Conservation (phyloP, 176 grass and related monocot species). For the Phoenix roebelenii region DNA sequence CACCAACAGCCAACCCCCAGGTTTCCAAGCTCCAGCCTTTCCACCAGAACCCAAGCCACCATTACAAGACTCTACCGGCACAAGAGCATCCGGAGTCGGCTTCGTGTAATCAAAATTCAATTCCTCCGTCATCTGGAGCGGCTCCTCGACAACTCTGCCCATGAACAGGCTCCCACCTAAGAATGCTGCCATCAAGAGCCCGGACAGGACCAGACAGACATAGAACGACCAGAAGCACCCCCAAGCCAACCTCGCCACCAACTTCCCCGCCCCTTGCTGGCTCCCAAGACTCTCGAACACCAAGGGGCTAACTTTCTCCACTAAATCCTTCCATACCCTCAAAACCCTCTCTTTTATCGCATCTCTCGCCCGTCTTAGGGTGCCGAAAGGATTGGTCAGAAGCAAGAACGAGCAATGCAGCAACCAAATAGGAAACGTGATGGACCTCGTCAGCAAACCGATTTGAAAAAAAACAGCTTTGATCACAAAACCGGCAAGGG, state of each 20-base stretch:
- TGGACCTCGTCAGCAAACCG: conserved; percentile 30
- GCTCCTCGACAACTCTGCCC: conserved; percentile 51
- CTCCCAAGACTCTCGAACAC: conserved; percentile 25
- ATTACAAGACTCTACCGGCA: conserved; percentile 27
- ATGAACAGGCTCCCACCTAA: conserved; percentile 51
- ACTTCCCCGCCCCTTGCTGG: conserved; percentile 21
- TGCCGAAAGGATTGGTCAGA: conserved; percentile 43
- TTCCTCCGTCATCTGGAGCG: conserved; percentile 54
- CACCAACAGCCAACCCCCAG: conserved; percentile 23
- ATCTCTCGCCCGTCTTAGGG: conserved; percentile 20
- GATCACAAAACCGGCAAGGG: conserved; percentile 38
- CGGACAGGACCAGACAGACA: conserved; percentile 46
- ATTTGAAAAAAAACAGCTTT: conserved; percentile 60
- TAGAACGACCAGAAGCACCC: conserved; percentile 75
- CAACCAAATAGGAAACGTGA: conserved; percentile 56
- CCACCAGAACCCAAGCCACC: conserved; percentile 4
- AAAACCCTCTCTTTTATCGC: conserved; percentile 19
- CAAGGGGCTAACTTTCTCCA: conserved; percentile 23
- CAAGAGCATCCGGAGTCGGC: conserved; percentile 47
- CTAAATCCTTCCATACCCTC: conserved; percentile 1
- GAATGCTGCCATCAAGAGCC: conserved; percentile 53
- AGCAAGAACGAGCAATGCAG: conserved; percentile 48
- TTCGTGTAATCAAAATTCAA: conserved; percentile 93
- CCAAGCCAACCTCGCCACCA: conserved; percentile 41
- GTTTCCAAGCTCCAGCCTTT: not conserved